phyloP scores from a whole-genome alignment of 2,329 filamentous ascomycete genomes.

The Trichoderma semiorbis region DNA sequence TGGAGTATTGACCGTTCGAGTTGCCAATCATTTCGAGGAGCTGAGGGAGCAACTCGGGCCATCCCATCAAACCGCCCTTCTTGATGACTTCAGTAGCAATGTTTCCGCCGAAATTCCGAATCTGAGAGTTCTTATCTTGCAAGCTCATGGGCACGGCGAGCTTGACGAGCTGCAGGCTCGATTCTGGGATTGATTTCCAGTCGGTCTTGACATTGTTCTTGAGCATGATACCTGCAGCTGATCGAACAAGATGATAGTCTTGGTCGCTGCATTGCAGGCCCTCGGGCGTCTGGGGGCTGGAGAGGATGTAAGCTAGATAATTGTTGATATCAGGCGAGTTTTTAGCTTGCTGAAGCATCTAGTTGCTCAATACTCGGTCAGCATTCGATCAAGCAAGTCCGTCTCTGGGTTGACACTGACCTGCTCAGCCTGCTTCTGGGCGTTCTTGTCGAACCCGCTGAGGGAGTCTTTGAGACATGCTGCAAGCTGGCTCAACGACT shows the following conservation, averaged over 20 bases:
- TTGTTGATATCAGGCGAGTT: slow-evolving; percentile 91
- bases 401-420: slow-evolving; percentile 50
- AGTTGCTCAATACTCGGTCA: slow-evolving; percentile 19
- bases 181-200: slow-evolving; percentile 71
- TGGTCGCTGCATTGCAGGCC: slow-evolving; percentile 56
- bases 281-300: slow-evolving; percentile 60
- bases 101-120: slow-evolving; percentile 85
- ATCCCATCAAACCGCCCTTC: slow-evolving; percentile 79
- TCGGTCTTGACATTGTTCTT: slow-evolving; percentile 84
- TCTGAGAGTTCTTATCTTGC: slow-evolving; percentile 75
- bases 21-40: slow-evolving; percentile 77
- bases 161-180: slow-evolving; percentile 73
- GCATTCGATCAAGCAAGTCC: neutral
- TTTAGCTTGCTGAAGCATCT: slow-evolving; percentile 94
- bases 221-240: slow-evolving; percentile 86
- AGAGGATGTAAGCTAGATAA: slow-evolving; percentile 90
- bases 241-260: slow-evolving; percentile 73
- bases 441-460: slow-evolving; percentile 72
- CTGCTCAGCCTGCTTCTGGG: slow-evolving; percentile 84
- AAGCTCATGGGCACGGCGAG: slow-evolving; percentile 73
- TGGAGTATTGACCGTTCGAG: slow-evolving; percentile 61
- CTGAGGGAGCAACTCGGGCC: slow-evolving; percentile 86
- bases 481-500: slow-evolving; percentile 85
- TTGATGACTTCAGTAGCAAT: slow-evolving; percentile 90
- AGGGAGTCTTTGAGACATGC: slow-evolving; percentile 88